phyloP scores from a whole-genome alignment of 495 filamentous ascomycete species.

The Penicillium argentinense region DNA sequence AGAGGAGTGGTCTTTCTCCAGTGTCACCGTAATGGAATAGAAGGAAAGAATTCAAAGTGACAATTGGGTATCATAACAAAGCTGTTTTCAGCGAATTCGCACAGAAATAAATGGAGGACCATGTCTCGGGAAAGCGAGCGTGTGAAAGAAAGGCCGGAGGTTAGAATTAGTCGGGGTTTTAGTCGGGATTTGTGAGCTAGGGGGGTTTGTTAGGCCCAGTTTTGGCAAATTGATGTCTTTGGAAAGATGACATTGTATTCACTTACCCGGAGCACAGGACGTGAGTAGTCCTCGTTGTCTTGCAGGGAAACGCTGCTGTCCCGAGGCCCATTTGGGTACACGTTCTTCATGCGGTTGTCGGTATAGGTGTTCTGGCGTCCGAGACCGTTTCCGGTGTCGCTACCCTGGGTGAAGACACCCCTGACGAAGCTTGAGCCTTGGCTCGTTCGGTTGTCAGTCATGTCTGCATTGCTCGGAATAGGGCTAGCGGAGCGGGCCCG shows the following conservation, averaged over 20 bases:
- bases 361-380: slow-evolving; percentile 37
- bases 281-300: slow-evolving; percentile 58
- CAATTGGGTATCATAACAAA: slow-evolving; percentile 50
- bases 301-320: slow-evolving; percentile 53
- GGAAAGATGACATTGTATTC: background rate
- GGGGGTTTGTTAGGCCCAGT: slow-evolving; percentile 22
- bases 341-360: slow-evolving; percentile 47
- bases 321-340: slow-evolving; percentile 48
- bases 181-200: slow-evolving; percentile 57
- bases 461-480: slow-evolving; percentile 33
- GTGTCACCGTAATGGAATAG: slow-evolving; percentile 20
- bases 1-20: slow-evolving; percentile 7
- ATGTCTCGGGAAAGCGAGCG: slow-evolving; percentile 16
- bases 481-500: slow-evolving; percentile 34
- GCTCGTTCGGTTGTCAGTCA: slow-evolving; percentile 42
- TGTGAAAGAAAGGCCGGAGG: slow-evolving; percentile 7
- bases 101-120: slow-evolving; percentile 32
- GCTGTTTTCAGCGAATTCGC: slow-evolving; percentile 35
- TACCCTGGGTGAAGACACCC: slow-evolving; percentile 42
- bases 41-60: slow-evolving; percentile 33
- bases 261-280: slow-evolving; percentile 56
- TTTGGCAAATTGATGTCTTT: background rate
- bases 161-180: slow-evolving; percentile 13
- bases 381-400: slow-evolving; percentile 15
- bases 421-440: slow-evolving; percentile 47